phyloP scores from a whole-genome alignment of 2,329 filamentous ascomycete species.

The Epichloe typhina region DNA sequence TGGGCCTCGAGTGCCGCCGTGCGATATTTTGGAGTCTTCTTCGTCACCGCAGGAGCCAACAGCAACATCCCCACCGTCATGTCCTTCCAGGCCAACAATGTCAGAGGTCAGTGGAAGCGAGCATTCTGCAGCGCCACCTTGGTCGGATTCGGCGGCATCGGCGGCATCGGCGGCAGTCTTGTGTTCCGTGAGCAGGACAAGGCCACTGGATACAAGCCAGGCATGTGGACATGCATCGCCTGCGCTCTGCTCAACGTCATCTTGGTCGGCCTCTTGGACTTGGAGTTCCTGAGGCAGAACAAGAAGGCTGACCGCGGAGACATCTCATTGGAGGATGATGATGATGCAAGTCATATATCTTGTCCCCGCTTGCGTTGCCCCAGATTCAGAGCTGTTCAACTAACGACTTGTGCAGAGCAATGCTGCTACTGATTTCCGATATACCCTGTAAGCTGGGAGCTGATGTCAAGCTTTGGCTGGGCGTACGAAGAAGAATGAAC shows the following conservation, averaged over 20 bases:
- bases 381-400: background rate
- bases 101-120: conserved; percentile 80
- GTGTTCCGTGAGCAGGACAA: conserved; percentile 52
- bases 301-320: conserved; percentile 38
- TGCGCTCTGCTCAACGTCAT: conserved; percentile 32
- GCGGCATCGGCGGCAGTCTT: conserved; percentile 62
- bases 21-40: conserved; percentile 63
- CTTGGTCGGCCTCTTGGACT: conserved; percentile 27
- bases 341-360: conserved; percentile 28
- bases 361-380: background rate
- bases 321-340: conserved; percentile 32
- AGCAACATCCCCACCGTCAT: conserved; percentile 63
- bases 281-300: conserved; percentile 32
- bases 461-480: background rate
- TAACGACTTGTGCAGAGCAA: background rate
- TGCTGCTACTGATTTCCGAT: conserved; percentile 4
- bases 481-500: too few relatives aligned
- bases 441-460: background rate
- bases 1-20: conserved; percentile 43
- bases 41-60: conserved; percentile 64
- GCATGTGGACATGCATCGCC: conserved; percentile 42
- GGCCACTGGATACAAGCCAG: conserved; percentile 37
- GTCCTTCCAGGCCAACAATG: conserved; percentile 78
- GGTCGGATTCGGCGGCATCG: conserved; percentile 64
- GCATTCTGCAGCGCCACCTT: conserved; percentile 66